phyloP scores from a whole-genome alignment of 2,329 filamentous ascomycete genomes.

The Paracamarosporium sp. region DNA sequence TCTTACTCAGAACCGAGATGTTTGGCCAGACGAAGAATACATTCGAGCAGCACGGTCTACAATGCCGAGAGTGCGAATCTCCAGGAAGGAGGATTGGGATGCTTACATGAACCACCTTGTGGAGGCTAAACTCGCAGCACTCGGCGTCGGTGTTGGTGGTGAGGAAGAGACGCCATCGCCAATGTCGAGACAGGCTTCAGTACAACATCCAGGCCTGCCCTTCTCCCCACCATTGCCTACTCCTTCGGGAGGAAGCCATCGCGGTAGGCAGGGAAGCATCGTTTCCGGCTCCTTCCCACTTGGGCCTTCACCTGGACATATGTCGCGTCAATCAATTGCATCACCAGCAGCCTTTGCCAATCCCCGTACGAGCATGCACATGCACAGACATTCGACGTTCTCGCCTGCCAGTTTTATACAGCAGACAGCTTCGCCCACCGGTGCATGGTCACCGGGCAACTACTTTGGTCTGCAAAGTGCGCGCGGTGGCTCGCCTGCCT shows the following conservation, averaged over 20 bases:
- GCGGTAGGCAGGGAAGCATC: slow-evolving; percentile 62
- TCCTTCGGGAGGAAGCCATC: slow-evolving; percentile 77
- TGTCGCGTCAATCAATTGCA: slow-evolving; percentile 67
- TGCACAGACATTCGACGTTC: slow-evolving; percentile 75
- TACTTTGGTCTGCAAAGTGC: slow-evolving; percentile 47
- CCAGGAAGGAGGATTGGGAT: slow-evolving; percentile 76
- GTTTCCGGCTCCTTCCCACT: slow-evolving; percentile 67
- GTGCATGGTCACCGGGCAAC: slow-evolving; percentile 50
- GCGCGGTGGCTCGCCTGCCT: slow-evolving; percentile 52
- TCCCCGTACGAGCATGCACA: slow-evolving; percentile 61
- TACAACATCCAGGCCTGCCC: slow-evolving; percentile 75
- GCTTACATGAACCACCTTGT: slow-evolving; percentile 81
- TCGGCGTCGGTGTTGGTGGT: slow-evolving; percentile 83
- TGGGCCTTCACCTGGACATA: slow-evolving; percentile 62
- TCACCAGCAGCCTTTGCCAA: slow-evolving; percentile 74
- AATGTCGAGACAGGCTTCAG: slow-evolving; percentile 75
- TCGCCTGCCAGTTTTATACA: slow-evolving; percentile 73
- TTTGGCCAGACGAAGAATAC: slow-evolving; percentile 71
- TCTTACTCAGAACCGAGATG: slow-evolving; percentile 66
- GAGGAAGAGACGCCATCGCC: slow-evolving; percentile 68
- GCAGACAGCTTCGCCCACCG: slow-evolving; percentile 64
- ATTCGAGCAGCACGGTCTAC: slow-evolving; percentile 62
- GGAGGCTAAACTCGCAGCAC: slow-evolving; percentile 89
- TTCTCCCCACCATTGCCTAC: slow-evolving; percentile 86
- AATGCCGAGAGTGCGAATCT: slow-evolving; percentile 69